Percentiles rank a stretch among this genome's conserved stretches.
Conservation (phyloP, 1,139 yeast species). For the Debaryomyces udenii region DNA sequence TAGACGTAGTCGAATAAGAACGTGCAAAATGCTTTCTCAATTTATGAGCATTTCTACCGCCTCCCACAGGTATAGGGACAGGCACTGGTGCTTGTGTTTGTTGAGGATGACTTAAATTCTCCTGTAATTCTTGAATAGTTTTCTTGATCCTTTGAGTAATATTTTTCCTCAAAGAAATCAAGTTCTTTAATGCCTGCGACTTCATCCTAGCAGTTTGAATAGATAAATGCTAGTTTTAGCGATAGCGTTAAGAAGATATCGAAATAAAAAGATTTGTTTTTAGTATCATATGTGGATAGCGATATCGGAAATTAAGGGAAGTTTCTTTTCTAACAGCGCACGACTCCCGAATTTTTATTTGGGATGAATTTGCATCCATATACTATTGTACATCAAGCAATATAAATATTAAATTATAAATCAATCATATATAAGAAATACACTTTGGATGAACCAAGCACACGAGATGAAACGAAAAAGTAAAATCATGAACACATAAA, state of each 20-base stretch:
- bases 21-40: conserved; percentile 9
- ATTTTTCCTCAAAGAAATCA: conserved; percentile 27
- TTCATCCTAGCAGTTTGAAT: conserved; percentile 8
- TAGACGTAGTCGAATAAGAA: conserved; percentile 9
- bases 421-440: conserved; percentile 8
- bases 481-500: conserved; percentile 8
- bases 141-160: conserved; percentile 31
- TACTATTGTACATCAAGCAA: background rate
- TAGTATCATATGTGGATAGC: background rate
- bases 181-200: conserved; percentile 19
- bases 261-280: conserved; percentile 1
- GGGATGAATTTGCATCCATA: conserved; percentile 1
- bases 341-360: conserved; percentile 2
- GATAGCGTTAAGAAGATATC: background rate
- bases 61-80: conserved; percentile 26
- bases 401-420: conserved; percentile 3
- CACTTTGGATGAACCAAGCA: background rate
- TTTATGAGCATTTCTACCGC: conserved; percentile 12
- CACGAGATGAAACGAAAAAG: background rate
- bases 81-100: conserved; percentile 25
- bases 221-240: background rate
- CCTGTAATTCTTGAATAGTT: conserved; percentile 36
- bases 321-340: background rate
- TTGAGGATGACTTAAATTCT: conserved; percentile 22
- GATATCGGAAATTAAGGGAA: conserved; percentile 7